Evolutionary conservation across 129 eudicot genomes (phyloP), one percentile per base, ranked within the genome.

Genomic region (Saposhnikovia divaricata): DNA sequence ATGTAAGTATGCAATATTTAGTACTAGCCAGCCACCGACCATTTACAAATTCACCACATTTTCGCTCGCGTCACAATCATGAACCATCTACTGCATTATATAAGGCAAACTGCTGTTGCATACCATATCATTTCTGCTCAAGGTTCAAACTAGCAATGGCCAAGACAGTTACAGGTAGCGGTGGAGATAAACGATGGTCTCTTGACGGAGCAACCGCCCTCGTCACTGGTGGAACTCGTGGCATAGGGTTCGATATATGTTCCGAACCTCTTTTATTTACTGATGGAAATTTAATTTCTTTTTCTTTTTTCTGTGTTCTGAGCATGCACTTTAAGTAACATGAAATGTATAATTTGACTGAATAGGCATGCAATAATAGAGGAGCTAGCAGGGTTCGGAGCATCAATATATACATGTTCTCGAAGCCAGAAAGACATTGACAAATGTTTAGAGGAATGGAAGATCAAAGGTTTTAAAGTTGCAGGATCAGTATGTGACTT

Each of bases 181-280:
- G 75, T 55, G 59, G 82, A 25, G 81, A 87, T 40, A 79, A 47
- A 31, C 80, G 88, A 27, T 87, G 90, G 90, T 82, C 86, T 82
- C 88, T 87, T 34, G 76, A 82, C 79, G 91, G 88, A 65, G 85
- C 48, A 78, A 78, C 87, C 9, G 88, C 88, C 53, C 85, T 87
- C 10, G 91, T 85, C 79, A 87, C 91, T 11, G 91, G 91, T 16
- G 88, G 91, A 53, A 87, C 91, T 12, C 83, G 80, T 74, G 88
- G 91, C 77, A 85, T 85, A 51, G 91, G 91, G 91, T 85, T 31
- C 7, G 39, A 0, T 31, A 31, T 31, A 39, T 18, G 28, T 16
- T 27, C 31, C 3, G 2, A 16, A 9, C 14, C 37, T 25, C 15
- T 25, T 66, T 27, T 66, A 28, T 4, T n/a, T 40, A 40, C 43